A percentile compares a stretch with the other conserved stretches of the same genome.
phyloP scores from a whole-genome alignment of 177 flowering plant species.

The Vitis hybrid region DNA sequence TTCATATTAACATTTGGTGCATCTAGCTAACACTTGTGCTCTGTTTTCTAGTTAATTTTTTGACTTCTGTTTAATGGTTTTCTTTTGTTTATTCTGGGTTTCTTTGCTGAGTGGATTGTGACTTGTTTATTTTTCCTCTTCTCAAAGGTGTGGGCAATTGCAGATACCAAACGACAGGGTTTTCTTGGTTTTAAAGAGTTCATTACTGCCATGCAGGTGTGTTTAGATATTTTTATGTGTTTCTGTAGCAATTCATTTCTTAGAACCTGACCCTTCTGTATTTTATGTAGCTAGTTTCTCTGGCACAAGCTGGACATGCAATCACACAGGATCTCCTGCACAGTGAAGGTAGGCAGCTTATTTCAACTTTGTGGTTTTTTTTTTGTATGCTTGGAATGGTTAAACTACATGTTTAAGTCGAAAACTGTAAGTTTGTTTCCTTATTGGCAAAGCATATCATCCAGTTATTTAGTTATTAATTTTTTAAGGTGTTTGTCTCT shows the following conservation, averaged over 20 bases:
- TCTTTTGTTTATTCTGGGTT: background rate
- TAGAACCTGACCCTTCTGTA: background rate
- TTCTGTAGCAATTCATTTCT: background rate
- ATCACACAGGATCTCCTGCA: conserved; percentile 55
- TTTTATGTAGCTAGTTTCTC: conserved; percentile 62
- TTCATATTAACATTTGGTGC: background rate
- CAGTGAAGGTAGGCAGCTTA: conserved; percentile 40
- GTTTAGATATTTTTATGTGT: background rate
- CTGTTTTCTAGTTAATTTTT: conserved; percentile 1
- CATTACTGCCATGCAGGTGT: conserved; percentile 85
- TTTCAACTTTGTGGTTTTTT: background rate
- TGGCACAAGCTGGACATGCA: conserved; percentile 82
- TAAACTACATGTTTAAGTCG: background rate
- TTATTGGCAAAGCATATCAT: background rate
- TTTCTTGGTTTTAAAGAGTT: conserved; percentile 84
- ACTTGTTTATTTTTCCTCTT: background rate
- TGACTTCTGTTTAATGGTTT: background rate
- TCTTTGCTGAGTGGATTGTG: background rate
- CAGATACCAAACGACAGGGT: conserved; percentile 89
- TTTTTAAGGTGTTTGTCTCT: background rate
- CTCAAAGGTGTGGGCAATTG: conserved; percentile 88
- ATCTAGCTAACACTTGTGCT: background rate
- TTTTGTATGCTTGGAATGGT: background rate
- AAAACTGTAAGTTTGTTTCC: background rate
- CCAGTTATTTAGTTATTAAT: background rate